These are phyloP conservation scores for Blastocystis sp. DNA, from an alignment of 352 stramenopile species.

Conservation along the genomic window DNA sequence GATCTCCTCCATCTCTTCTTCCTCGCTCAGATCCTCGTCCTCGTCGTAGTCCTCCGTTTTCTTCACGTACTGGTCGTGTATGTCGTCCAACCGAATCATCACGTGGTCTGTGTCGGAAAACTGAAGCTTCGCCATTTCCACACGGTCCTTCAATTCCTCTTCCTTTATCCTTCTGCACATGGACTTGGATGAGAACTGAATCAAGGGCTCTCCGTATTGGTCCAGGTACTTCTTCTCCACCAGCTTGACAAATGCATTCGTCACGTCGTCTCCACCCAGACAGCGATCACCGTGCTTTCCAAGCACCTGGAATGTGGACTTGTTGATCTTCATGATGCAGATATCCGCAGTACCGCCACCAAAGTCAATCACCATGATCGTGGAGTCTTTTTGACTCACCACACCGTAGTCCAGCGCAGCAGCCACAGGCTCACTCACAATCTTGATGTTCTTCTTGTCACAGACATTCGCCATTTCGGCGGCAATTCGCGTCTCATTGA, in stretches of 20 bases:
- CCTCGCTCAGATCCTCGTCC: neutral
- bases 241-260: constrained; percentile 64
- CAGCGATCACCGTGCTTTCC: constrained; percentile 82
- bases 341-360: constrained; percentile 79
- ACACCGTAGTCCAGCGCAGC: constrained; percentile 37
- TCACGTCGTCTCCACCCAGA: constrained; percentile 82
- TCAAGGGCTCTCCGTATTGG: neutral
- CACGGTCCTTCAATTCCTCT: neutral
- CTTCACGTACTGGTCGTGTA: neutral
- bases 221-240: neutral
- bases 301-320: constrained; percentile 72
- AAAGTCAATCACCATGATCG: constrained; percentile 74
- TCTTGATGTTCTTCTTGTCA: neutral
- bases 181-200: neutral
- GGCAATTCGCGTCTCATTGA: neutral
- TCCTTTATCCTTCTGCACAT: too few species aligned
- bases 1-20: neutral
- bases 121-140: constrained; percentile 8
- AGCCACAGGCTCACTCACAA: constrained; percentile 35
- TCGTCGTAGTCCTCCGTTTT: neutral
- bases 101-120: neutral
- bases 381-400: neutral
- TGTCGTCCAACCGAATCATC: neutral
- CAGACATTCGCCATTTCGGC: neutral
- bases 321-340: constrained; percentile 62